These are phyloP conservation scores for Dactylellina haptotyla DNA, from an alignment of 2,329 filamentous ascomycete species.

Conservation along the genomic window DNA sequence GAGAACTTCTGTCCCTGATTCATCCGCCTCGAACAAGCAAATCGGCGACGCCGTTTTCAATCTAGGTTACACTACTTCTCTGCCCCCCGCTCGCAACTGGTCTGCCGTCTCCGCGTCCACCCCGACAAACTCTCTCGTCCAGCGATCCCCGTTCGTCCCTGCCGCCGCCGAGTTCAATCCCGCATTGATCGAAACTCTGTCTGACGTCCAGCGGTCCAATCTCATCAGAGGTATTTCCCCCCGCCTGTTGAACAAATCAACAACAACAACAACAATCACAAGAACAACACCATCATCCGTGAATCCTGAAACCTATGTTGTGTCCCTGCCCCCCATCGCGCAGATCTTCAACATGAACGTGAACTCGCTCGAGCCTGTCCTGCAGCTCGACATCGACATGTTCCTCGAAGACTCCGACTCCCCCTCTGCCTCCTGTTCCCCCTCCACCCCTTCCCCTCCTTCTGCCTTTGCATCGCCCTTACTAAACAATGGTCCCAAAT, in stretches of 20 bases:
- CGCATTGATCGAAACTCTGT: constrained; percentile 46
- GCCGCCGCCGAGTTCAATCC: constrained; percentile 42
- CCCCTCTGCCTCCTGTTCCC: not conserved
- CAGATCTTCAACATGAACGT: not conserved
- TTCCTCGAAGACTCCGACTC: constrained; percentile 12
- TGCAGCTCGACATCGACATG: constrained; percentile 50
- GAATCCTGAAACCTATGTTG: not conserved
- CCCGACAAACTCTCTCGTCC: constrained; percentile 30
- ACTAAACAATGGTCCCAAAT: constrained; percentile 40
- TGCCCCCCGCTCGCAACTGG: constrained; percentile 40
- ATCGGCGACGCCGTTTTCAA: constrained; percentile 50
- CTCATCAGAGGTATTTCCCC: constrained; percentile 51
- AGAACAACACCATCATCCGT: not conserved
- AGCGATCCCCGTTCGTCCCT: constrained; percentile 44
- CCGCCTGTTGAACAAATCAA: not conserved
- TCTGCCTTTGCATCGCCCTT: constrained; percentile 6
- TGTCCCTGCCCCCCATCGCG: constrained; percentile 21
- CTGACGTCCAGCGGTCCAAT: constrained; percentile 33
- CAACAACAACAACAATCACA: not conserved
- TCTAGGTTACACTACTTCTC: constrained; percentile 50
- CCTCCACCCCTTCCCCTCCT: not conserved
- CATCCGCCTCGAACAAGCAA: not conserved
- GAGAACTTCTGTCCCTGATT: constrained; percentile 40
- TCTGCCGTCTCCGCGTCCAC: constrained; percentile 16
- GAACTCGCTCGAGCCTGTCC: constrained; percentile 31